A percentile compares a stretch with the other conserved stretches of the same genome.
These are phyloP conservation scores for Macaranga tanarius DNA, from an alignment of 441 rosid genomes.

Conservation along the genomic window DNA sequence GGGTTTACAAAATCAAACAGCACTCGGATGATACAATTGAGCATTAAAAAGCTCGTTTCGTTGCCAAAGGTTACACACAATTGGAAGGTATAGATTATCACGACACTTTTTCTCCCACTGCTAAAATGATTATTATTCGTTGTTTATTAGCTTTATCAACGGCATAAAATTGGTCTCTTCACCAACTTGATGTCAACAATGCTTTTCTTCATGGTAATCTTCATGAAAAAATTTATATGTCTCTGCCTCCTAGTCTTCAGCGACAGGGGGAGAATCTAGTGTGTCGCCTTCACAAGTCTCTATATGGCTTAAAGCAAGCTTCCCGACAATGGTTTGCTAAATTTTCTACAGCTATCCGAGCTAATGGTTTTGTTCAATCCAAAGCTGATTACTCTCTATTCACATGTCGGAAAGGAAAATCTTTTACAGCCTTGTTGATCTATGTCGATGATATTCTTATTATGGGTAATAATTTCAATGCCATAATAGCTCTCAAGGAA, in stretches of 20 bases:
- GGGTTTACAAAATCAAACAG: constrained; percentile 1
- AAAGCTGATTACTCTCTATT: no score
- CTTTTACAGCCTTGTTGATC: background rate
- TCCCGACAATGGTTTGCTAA: no score
- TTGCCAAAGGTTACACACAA: no score
- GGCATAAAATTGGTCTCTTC: constrained; percentile 8
- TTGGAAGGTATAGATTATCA: background rate
- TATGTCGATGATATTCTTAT: background rate
- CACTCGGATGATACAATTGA: background rate
- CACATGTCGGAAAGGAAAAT: no score
- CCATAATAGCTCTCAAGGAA: background rate
- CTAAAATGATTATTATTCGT: background rate
- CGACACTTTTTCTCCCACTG: background rate
- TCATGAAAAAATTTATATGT: no score
- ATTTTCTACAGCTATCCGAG: no score
- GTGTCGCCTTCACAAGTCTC: no score
- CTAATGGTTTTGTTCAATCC: no score
- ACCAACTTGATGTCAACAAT: background rate
- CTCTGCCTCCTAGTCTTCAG: no score
- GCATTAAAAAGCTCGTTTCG: no score
- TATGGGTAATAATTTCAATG: constrained; percentile 1
- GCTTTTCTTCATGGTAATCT: background rate
- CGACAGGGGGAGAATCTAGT: no score
- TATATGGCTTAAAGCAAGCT: no score
- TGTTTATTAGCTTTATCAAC: background rate